These are phyloP conservation scores for Paraleonurus japonicus DNA, from an alignment of 257 asterid species.

Conservation along the genomic window DNA sequence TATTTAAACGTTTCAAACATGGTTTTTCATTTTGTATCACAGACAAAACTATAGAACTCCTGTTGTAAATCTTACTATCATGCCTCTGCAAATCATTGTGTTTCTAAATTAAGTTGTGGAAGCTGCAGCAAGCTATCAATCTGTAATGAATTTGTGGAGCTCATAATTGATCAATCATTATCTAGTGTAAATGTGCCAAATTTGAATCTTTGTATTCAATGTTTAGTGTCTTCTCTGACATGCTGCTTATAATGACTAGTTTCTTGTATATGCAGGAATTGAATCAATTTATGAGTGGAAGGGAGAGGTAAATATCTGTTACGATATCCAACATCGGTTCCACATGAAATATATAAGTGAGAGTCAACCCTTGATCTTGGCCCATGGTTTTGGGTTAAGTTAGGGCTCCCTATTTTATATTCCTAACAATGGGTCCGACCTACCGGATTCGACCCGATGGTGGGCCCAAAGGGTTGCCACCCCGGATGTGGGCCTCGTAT, in stretches of 20 bases:
- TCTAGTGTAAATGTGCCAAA: background rate
- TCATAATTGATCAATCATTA: background rate
- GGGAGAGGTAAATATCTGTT: slow-evolving; percentile 78
- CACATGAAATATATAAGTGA: too few species aligned
- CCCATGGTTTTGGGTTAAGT: too few species aligned
- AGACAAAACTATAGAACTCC: background rate
- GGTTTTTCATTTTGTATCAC: background rate
- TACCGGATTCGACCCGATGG: too few species aligned
- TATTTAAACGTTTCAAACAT: background rate
- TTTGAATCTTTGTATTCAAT: background rate
- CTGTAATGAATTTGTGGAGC: background rate
- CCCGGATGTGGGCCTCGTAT: too few species aligned
- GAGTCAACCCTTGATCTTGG: too few species aligned
- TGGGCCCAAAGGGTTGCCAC: too few species aligned
- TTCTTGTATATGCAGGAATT: slow-evolving; percentile 54
- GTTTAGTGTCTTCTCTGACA: slow-evolving; percentile 12
- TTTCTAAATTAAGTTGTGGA: background rate
- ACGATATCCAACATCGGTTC: too few species aligned
- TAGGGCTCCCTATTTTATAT: too few species aligned
- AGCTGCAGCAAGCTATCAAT: background rate
- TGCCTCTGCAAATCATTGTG: background rate
- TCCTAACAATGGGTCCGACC: too few species aligned
- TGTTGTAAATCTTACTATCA: slow-evolving; percentile 6
- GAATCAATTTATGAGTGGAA: slow-evolving; percentile 93
- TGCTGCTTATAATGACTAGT: background rate